Conservation (phyloP, 208 protist species). For the Novymonas esmeraldas region DNA sequence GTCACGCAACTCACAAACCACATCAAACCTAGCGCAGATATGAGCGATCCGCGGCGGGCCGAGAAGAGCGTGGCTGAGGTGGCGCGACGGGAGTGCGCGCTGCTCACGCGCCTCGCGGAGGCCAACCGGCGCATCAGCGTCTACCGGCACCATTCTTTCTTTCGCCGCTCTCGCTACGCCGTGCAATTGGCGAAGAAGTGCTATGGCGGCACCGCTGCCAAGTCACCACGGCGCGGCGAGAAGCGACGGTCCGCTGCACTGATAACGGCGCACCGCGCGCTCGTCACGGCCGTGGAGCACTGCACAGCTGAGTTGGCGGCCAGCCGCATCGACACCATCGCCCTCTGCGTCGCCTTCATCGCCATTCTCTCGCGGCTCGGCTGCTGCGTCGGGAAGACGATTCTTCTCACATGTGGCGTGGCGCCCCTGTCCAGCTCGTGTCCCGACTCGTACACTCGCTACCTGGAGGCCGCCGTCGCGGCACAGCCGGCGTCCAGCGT, state of each 20-base stretch:
- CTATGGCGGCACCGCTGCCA: not conserved
- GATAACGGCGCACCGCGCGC: conserved; percentile 10
- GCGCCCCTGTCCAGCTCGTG: not conserved
- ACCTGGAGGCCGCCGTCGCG: not conserved
- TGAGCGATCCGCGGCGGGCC: not conserved
- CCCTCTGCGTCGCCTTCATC: conserved; percentile 43
- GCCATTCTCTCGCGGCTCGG: conserved; percentile 42
- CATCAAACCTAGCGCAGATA: conserved; percentile 1
- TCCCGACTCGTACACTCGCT: not conserved
- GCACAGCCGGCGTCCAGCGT: not conserved
- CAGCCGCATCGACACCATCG: conserved; percentile 58
- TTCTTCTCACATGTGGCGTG: conserved; percentile 3
- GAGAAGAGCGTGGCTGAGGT: conserved; percentile 4
- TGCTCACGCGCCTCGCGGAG: conserved; percentile 15
- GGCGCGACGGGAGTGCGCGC: conserved; percentile 13
- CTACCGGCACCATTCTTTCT: conserved; percentile 65
- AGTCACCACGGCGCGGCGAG: not conserved
- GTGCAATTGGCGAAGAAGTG: conserved; percentile 22
- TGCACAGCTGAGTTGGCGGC: conserved; percentile 55
- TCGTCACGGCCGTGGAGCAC: conserved; percentile 37
- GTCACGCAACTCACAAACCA: too few relatives aligned
- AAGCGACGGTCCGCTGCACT: conserved; percentile 9
- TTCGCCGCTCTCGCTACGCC: conserved; percentile 32
- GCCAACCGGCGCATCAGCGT: conserved; percentile 36
- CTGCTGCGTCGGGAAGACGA: conserved; percentile 36